Evolutionary conservation across 2,329 filamentous ascomycete species (phyloP), one percentile per base, ranked within the genome.

Genomic region (Plenodomus lindquistii): DNA sequence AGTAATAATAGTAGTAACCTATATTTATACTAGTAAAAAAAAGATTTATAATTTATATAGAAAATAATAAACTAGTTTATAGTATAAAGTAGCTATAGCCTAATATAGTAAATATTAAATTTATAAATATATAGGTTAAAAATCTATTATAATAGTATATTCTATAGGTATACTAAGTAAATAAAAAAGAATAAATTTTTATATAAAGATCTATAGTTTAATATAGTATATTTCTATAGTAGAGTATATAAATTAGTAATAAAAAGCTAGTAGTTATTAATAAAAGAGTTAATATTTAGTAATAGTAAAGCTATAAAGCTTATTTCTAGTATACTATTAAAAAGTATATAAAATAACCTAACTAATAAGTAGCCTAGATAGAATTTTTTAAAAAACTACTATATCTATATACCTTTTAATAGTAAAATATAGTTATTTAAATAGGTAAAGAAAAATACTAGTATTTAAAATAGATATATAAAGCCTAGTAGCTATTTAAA

Each of bases 91-190:
- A 59, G 44, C 39, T 20, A 50, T 16, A 42, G 43, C 16, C 49
- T 38, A 13, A 52, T 61, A 24, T 17, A 59, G 38, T 61, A 27
- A 56, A 54, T 58, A 35, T 40, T 59, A 16, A 46, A 52, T 40
- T 46, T 57, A 24, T 44, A 41, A 22, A 52, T 39, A 27, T 58
- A 55, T 20, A 24, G 54, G 17, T 40, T 56, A 17, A 56, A 54
- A 42, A 49, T 56, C 24, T n/a, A 53, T 40, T 51, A 52, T 17
- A 57, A 61, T 31, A 57, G 37, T 2, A 61, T 41, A 27, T 38
- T 34, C 17, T 37, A 6, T 17, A 19, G 20, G n/a, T 17, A 20
- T 17, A 19, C 17, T 11, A 11, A 20, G 11, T 36, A 36, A 35
- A 16, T 4, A 4, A 35, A 16, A 13, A 35, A 24, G 24, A 27